A percentile compares a stretch with the other conserved stretches of the same genome.
phyloP scores from a whole-genome alignment of 2,329 filamentous ascomycete genomes.

The Sphaerostilbella broomeana region DNA sequence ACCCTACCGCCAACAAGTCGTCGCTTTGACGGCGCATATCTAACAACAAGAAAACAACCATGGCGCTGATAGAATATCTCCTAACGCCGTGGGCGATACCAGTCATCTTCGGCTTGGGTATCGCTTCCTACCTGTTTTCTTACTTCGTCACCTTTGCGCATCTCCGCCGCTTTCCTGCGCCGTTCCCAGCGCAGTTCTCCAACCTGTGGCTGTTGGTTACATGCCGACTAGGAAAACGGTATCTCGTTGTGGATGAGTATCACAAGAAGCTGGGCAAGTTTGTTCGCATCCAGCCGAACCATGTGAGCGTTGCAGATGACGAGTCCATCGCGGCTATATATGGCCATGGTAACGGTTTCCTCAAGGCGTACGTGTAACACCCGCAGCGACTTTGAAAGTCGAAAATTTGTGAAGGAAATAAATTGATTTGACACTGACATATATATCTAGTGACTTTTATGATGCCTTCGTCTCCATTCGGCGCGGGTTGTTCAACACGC shows the following conservation, averaged over 20 bases:
- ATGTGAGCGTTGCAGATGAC: slow-evolving; percentile 75
- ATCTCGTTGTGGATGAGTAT: slow-evolving; percentile 57
- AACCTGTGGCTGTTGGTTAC: slow-evolving; percentile 74
- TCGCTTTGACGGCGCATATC: no score
- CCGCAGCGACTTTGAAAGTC: rapidly evolving
- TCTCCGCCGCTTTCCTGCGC: slow-evolving; percentile 52
- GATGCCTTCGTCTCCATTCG: slow-evolving; percentile 86
- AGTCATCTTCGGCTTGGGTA: slow-evolving; percentile 37
- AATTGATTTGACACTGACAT: no score
- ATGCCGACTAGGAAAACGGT: slow-evolving; percentile 59
- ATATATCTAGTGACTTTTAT: slow-evolving; percentile 74
- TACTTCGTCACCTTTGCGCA: slow-evolving; percentile 50
- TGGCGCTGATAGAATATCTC: slow-evolving; percentile 25
- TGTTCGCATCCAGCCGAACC: slow-evolving; percentile 76
- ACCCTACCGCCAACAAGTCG: no score
- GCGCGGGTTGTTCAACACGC: slow-evolving; percentile 82
- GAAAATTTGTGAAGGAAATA: no score
- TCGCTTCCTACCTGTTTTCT: slow-evolving; percentile 51
- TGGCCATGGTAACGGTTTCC: slow-evolving; percentile 69
- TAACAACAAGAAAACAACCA: no score
- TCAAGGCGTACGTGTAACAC: slow-evolving; percentile 54
- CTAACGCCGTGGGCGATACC: slow-evolving; percentile 42
- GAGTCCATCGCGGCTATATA: slow-evolving; percentile 72
- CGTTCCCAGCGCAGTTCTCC: slow-evolving; percentile 59
- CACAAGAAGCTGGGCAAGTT: slow-evolving; percentile 75